Evolutionary conservation across 768 basidiomycete species (phyloP).

Genomic region (Mycena amicta): DNA sequence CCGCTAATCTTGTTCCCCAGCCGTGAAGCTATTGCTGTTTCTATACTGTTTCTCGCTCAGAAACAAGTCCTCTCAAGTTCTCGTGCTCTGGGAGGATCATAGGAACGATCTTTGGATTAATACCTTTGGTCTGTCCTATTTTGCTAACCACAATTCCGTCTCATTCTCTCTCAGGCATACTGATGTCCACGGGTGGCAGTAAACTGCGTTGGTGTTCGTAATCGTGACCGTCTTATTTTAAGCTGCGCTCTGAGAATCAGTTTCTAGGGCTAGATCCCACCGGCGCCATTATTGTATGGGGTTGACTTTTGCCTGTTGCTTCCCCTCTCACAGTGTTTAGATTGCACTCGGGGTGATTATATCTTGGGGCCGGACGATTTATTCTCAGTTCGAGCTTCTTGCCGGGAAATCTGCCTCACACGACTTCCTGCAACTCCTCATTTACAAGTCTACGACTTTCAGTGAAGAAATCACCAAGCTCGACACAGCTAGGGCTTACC

Average conservation of each 20-base stretch:
- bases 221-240: conserved; percentile 13
- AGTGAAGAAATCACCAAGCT: conserved; percentile 82
- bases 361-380: conserved; percentile 77
- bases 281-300: conserved; percentile 72
- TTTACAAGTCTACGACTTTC: conserved; percentile 93
- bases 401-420: conserved; percentile 92
- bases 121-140: conserved; percentile 55
- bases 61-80: conserved; percentile 85
- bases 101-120: conserved; percentile 92
- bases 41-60: conserved; percentile 83
- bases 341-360: conserved; percentile 79
- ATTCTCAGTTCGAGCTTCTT: conserved; percentile 79
- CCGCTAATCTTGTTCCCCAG: conserved; percentile 37
- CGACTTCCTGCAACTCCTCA: conserved; percentile 87
- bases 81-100: conserved; percentile 96
- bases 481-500: conserved; percentile 93
- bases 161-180: conserved; percentile 52
- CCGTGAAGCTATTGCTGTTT: conserved; percentile 85
- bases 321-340: conserved; percentile 38
- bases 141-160: conserved; percentile 6
- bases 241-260: conserved; percentile 5
- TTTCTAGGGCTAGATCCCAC: conserved; percentile 70
- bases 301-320: conserved; percentile 5
- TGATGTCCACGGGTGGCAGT: conserved; percentile 84
- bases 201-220: conserved; percentile 80